Percentiles rank a stretch among this genome's conserved stretches.
phyloP scores from a whole-genome alignment of 1,139 yeast species.

The Blastobotrys illinoisensis region DNA sequence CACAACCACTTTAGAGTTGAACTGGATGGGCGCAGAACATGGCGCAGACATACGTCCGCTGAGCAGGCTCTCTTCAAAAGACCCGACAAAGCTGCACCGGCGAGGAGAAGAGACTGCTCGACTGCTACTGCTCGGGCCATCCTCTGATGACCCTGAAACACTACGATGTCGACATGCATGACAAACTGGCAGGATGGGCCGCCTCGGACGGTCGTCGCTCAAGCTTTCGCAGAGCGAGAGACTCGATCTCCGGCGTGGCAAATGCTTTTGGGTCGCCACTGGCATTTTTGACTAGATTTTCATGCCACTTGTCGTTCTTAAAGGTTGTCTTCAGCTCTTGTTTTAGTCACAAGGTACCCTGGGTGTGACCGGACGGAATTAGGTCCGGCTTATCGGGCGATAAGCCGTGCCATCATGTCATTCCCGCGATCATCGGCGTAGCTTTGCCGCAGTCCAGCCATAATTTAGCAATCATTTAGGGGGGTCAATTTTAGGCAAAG shows the following conservation, averaged over 20 bases:
- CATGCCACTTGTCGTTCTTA: neutral
- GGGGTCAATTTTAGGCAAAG: neutral
- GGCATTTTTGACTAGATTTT: neutral
- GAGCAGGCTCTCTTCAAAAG: slow-evolving; percentile 34
- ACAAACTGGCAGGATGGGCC: neutral
- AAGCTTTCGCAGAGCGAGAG: neutral
- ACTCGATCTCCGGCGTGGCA: neutral
- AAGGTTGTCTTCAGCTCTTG: neutral
- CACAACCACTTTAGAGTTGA: slow-evolving; percentile 30
- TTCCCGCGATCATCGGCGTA: neutral
- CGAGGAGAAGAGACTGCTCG: slow-evolving; percentile 12
- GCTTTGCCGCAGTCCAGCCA: no score
- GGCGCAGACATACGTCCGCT: slow-evolving; percentile 34
- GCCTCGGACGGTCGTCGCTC: neutral
- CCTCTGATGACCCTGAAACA: neutral
- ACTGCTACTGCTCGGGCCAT: neutral
- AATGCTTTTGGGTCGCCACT: neutral
- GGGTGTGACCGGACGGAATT: neutral
- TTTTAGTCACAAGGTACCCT: neutral
- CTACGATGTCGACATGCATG: neutral
- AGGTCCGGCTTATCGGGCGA: neutral
- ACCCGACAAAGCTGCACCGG: slow-evolving; percentile 25
- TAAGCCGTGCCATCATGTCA: neutral
- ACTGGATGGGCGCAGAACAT: slow-evolving; percentile 30
- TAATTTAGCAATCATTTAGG: neutral